Conservation (phyloP, 148 eudicot species). For the Arbutus unedo region DNA sequence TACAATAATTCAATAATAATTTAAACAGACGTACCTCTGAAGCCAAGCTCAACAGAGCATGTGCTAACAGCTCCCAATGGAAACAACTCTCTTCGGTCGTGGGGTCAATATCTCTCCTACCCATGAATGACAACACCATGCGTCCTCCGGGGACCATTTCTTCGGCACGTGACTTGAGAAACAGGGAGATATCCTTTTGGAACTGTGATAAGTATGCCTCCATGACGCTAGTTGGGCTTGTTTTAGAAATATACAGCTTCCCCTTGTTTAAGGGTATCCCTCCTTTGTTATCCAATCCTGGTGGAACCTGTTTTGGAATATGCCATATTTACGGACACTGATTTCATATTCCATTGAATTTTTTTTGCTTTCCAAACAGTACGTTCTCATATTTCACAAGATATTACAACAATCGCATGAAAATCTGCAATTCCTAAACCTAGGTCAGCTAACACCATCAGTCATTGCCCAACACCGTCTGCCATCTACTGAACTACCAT, state of each 20-base stretch:
- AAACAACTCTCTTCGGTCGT: conserved; percentile 26
- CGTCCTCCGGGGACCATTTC: conserved; percentile 34
- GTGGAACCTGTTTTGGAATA: not conserved
- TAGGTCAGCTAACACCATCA: too few relatives aligned
- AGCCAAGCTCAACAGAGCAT: conserved; percentile 46
- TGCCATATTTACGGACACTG: too few relatives aligned
- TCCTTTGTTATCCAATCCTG: conserved; percentile 21
- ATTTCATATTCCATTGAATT: too few relatives aligned
- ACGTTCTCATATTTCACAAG: too few relatives aligned
- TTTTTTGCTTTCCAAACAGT: too few relatives aligned
- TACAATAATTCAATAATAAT: too few relatives aligned
- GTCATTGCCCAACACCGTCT: too few relatives aligned
- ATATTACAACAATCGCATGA: too few relatives aligned
- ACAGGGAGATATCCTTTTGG: conserved; percentile 40
- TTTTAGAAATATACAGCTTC: conserved; percentile 48
- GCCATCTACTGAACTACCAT: too few relatives aligned
- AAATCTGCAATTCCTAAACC: too few relatives aligned
- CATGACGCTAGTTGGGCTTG: conserved; percentile 39
- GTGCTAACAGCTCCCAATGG: conserved; percentile 62
- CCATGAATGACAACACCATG: too few relatives aligned
- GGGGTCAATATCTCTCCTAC: conserved; percentile 29
- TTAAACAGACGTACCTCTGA: conserved; percentile 34
- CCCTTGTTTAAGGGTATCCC: conserved; percentile 44
- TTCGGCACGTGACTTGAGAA: conserved; percentile 48
- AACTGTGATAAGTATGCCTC: conserved; percentile 20